Percentiles rank a stretch among this genome's conserved stretches.
Conservation (phyloP, 441 rosid genomes). For the Dalechampia spathulata region DNA sequence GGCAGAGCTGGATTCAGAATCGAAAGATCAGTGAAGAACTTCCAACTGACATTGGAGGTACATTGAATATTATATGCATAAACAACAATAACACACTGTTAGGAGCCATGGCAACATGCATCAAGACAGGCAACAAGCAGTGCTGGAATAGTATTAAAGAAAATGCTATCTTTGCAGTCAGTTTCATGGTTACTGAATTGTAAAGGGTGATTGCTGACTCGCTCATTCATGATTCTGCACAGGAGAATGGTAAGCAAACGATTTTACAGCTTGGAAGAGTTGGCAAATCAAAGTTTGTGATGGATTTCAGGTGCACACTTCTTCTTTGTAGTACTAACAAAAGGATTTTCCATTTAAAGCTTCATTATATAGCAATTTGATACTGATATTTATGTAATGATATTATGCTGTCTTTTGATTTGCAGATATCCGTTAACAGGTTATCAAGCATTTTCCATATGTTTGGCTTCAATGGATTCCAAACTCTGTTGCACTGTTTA, state of each 20-base stretch:
- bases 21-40: conserved; percentile 77
- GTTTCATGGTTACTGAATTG: too few species aligned
- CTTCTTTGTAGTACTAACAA: not conserved
- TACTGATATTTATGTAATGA: not conserved
- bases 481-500: conserved; percentile 79
- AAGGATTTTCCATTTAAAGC: not conserved
- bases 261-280: conserved; percentile 87
- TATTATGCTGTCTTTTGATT: not conserved
- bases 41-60: conserved; percentile 79
- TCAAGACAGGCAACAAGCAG: too few species aligned
- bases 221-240: not conserved
- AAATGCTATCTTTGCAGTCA: too few species aligned
- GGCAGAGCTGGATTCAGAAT: conserved; percentile 69
- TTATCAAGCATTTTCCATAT: conserved; percentile 82
- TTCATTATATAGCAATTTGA: not conserved
- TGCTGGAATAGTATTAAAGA: too few species aligned
- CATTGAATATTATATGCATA: too few species aligned
- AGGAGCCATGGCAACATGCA: too few species aligned
- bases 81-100: too few species aligned
- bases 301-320: conserved; percentile 71
- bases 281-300: conserved; percentile 55
- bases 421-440: conserved; percentile 84
- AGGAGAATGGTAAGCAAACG: conserved; percentile 70
- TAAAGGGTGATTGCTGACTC: too few species aligned
- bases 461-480: conserved; percentile 86